Base-by-base conservation (phyloP, 208 protist genomes). In the Phytomonas sp. region DNA sequence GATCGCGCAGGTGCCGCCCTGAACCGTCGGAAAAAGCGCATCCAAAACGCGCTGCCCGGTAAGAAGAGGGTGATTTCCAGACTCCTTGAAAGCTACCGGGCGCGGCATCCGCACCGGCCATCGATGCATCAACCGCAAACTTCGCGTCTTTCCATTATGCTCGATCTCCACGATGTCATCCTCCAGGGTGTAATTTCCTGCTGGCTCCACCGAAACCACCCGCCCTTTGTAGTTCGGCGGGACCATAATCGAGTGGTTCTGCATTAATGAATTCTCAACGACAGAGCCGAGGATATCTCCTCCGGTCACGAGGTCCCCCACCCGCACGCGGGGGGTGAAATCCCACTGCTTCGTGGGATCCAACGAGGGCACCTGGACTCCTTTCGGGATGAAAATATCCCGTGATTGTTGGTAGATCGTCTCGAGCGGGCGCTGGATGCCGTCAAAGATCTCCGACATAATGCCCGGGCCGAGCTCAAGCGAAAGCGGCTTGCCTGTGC, bases 401-500 rank as follows among this genome's bases (percentile, higher is more conserved):
- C 97, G 74, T 69, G 95, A 92, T 80, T 93, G 84, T 56, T 98
- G 90, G 75, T 94, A 97, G 83, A 99, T 99, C 36, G 87, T 97
- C 79, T 99, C 91, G 52, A 99, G 92, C 60, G 99, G 99, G 62
- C 99, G 96, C 93, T 99, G 99, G 90, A 99, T 99, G 81, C 99
- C 99, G 75, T 99, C 99, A 79, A 99, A 99, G 79, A 99, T 99
- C 70, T 97, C 94, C 19, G 94, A 96, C 90, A 99, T 98, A 70
- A 99, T 95, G 80, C 99, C 99, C 49, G 99, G 99, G 76, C 99
- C 99, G 33, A 99, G 92, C 82, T 99, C 98, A 16, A 99, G 97
- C 45, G 98, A 99, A 5, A 99, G 93, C 42, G 99, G 99, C 86
- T 98, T 97, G 64, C 97, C 98, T 14, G 99, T 99, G 73, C 98